Percentiles rank a stretch among this genome's conserved stretches.
Conservation (phyloP, 2,329 filamentous ascomycete genomes). For the Pleurostoma richardsiae region DNA sequence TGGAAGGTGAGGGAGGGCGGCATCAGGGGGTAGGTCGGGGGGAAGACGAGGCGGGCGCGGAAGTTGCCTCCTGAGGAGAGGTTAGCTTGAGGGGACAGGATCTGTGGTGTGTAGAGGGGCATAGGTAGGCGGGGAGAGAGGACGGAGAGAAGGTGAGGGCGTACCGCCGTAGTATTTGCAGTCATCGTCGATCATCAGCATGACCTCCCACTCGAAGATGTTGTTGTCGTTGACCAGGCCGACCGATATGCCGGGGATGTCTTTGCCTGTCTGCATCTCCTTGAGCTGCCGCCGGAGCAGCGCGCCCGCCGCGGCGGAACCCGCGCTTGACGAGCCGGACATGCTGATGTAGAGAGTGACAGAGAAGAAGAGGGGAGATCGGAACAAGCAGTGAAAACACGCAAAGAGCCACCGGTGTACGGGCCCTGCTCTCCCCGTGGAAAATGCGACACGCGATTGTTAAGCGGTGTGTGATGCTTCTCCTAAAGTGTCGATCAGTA, state of each 20-base stretch:
- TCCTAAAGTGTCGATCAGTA: too few relatives aligned
- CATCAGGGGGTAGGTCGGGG: constrained; percentile 76
- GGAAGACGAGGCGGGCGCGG: constrained; percentile 78
- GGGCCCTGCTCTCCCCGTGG: too few relatives aligned
- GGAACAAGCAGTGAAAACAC: too few relatives aligned
- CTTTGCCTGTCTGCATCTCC: constrained; percentile 86
- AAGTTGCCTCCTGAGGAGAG: constrained; percentile 74
- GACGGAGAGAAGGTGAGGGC: constrained; percentile 18
- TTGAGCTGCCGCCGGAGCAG: constrained; percentile 84
- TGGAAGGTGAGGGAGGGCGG: constrained; percentile 89
- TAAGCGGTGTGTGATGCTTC: too few relatives aligned
- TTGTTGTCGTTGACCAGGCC: constrained; percentile 81
- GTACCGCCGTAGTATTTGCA: constrained; percentile 89
- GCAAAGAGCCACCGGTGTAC: too few relatives aligned
- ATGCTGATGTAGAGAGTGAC: constrained; percentile 1
- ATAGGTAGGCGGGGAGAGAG: not conserved
- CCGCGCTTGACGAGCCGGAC: constrained; percentile 18
- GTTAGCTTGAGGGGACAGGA: not conserved
- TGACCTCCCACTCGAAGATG: constrained; percentile 97
- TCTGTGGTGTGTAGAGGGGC: not conserved
- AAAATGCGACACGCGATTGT: too few relatives aligned
- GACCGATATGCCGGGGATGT: constrained; percentile 91
- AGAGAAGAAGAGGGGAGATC: not conserved
- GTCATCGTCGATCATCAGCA: constrained; percentile 96
- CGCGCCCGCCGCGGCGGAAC: constrained; percentile 55